These are phyloP conservation scores for Orbilia brochopaga DNA, from an alignment of 2,329 filamentous ascomycete genomes.

Conservation along the genomic window DNA sequence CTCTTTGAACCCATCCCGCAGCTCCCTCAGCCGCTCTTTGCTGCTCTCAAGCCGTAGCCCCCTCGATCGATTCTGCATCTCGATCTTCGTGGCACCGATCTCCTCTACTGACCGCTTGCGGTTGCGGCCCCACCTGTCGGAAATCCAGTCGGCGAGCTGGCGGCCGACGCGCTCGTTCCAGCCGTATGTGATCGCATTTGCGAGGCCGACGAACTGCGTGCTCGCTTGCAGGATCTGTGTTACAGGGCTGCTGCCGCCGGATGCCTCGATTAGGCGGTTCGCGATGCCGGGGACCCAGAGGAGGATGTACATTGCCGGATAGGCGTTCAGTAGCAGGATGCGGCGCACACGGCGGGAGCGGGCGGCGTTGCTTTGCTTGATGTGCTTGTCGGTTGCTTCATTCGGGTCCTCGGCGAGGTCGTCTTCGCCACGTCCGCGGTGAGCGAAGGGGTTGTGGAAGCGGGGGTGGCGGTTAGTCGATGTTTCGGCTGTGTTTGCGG, in stretches of 20 bases:
- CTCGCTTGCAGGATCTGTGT: constrained; percentile 57
- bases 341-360: constrained; percentile 52
- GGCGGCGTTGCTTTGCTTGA: constrained; percentile 33
- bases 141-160: constrained; percentile 29
- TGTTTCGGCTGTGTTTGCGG: constrained; percentile 21
- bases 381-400: constrained; percentile 14
- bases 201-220: constrained; percentile 58
- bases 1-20: constrained; percentile 36
- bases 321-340: constrained; percentile 58
- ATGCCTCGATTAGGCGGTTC: constrained; percentile 57
- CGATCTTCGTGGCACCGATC: constrained; percentile 16
- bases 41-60: constrained; percentile 33
- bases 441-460: constrained; percentile 44
- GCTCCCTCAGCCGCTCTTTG: constrained; percentile 39
- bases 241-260: constrained; percentile 51
- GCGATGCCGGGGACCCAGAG: constrained; percentile 59
- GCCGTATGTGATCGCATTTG: constrained; percentile 59
- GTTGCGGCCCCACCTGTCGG: constrained; percentile 25
- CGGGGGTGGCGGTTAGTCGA: constrained; percentile 16
- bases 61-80: constrained; percentile 32
- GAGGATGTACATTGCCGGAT: constrained; percentile 58
- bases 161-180: constrained; percentile 57
- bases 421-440: constrained; percentile 22
- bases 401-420: constrained; percentile 20
- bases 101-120: constrained; percentile 25